Conservation (phyloP, 2,329 filamentous ascomycete species). For the Amauroascus niger region DNA sequence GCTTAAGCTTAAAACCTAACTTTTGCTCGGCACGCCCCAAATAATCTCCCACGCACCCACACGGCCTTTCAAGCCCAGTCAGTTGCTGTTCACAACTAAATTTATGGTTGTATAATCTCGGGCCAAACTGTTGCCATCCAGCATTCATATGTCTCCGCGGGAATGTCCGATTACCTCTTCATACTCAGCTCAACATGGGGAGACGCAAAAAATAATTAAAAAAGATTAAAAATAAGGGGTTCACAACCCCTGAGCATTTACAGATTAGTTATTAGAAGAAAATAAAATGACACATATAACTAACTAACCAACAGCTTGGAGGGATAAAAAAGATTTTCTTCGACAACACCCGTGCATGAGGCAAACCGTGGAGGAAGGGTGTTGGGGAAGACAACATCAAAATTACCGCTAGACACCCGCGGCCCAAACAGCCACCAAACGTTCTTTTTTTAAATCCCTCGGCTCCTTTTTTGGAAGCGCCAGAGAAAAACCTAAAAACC, state of each 20-base stretch:
- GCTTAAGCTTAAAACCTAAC: conserved; percentile 12
- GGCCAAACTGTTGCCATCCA: background rate
- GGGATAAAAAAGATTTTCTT: background rate
- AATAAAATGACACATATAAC: background rate
- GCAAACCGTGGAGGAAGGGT: background rate
- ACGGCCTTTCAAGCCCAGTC: background rate
- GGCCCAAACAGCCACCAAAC: conserved; percentile 6
- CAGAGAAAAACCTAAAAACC: conserved; percentile 16
- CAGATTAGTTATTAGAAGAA: too few relatives aligned
- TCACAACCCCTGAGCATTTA: too few relatives aligned
- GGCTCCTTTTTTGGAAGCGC: conserved; percentile 10
- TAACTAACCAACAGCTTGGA: background rate
- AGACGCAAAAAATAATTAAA: too few relatives aligned
- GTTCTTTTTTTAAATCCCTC: conserved; percentile 4
- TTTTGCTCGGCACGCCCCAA: conserved; percentile 8
- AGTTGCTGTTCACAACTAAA: background rate
- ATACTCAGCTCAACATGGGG: too few relatives aligned
- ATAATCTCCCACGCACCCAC: background rate
- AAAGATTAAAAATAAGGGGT: too few relatives aligned
- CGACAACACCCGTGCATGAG: background rate
- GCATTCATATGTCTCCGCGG: background rate
- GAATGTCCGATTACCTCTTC: background rate
- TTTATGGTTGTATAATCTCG: background rate
- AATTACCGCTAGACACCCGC: conserved; percentile 9
- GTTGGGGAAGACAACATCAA: background rate